Conservation (phyloP, 1,139 yeast genomes). For the Candida tunisiensis region DNA sequence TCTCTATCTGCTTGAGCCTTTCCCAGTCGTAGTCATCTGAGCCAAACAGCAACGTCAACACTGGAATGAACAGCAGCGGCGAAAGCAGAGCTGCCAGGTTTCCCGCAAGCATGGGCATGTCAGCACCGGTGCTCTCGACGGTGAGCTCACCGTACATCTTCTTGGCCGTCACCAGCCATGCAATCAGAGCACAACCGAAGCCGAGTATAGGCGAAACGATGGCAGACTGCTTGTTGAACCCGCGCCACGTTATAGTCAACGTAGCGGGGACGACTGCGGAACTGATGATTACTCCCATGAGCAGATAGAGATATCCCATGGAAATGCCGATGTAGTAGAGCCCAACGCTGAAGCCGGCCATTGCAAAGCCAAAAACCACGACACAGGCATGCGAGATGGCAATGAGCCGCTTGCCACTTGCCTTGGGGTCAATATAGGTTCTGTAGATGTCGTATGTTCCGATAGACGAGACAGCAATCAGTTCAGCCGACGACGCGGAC, state of each 20-base stretch:
- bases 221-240: constrained; percentile 36
- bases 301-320: constrained; percentile 73
- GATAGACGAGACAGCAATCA: constrained; percentile 74
- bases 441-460: constrained; percentile 76
- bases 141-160: constrained; percentile 25
- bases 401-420: constrained; percentile 56
- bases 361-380: constrained; percentile 42
- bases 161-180: constrained; percentile 32
- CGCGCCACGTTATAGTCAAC: constrained; percentile 49
- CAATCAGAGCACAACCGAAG: constrained; percentile 26
- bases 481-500: constrained; percentile 49
- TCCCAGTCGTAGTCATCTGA: constrained; percentile 67
- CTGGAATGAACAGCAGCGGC: constrained; percentile 53
- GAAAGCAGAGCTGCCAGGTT: constrained; percentile 67
- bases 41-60: constrained; percentile 44
- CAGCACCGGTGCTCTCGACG: constrained; percentile 53
- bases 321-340: constrained; percentile 66
- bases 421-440: constrained; percentile 61
- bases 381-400: constrained; percentile 51
- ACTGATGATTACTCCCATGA: constrained; percentile 78
- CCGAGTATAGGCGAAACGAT: constrained; percentile 31
- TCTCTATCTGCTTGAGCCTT: constrained; percentile 33
- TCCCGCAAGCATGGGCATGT: constrained; percentile 75
- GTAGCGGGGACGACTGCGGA: constrained; percentile 74
- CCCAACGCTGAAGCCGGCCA: constrained; percentile 77